Conservation (phyloP, 768 basidiomycete species). For the Pleurotus tuber-regium region DNA sequence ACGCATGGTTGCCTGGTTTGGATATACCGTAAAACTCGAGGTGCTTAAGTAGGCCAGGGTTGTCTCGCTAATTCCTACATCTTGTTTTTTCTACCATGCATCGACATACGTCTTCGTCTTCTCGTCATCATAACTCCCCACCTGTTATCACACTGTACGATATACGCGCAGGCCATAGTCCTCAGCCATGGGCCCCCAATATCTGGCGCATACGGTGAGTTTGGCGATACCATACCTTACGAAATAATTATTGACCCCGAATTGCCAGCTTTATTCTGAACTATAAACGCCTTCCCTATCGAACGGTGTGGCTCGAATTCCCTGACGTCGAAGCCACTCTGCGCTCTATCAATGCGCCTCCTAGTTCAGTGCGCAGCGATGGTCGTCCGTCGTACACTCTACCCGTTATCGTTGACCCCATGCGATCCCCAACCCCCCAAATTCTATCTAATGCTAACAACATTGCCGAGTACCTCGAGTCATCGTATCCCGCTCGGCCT, state of each 20-base stretch:
- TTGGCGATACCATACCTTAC: not conserved
- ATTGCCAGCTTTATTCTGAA: conserved; percentile 65
- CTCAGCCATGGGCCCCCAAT: conserved; percentile 76
- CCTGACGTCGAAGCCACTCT: conserved; percentile 64
- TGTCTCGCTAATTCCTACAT: not conserved
- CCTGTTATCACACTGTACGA: conserved; percentile 68
- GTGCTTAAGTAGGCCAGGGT: not conserved
- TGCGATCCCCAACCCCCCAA: conserved; percentile 42
- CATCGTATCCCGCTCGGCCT: conserved; percentile 63
- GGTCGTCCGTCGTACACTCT: conserved; percentile 65
- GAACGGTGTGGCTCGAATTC: conserved; percentile 69
- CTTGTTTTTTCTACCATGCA: not conserved
- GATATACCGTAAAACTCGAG: not conserved
- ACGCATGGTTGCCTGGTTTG: not conserved
- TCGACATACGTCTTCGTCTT: not conserved
- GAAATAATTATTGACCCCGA: not conserved
- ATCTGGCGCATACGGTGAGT: conserved; percentile 68
- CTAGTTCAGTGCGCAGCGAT: conserved; percentile 50
- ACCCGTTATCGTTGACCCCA: conserved; percentile 66
- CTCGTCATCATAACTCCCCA: conserved; percentile 14
- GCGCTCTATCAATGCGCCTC: conserved; percentile 56
- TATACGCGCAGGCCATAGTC: conserved; percentile 47
- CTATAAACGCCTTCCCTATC: conserved; percentile 69
- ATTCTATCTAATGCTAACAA: conserved; percentile 57
- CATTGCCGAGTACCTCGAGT: conserved; percentile 74